These are phyloP conservation scores for Sanguinoderma infundibulare DNA, from an alignment of 1,284 basidiomycete genomes.

Conservation along the genomic window DNA sequence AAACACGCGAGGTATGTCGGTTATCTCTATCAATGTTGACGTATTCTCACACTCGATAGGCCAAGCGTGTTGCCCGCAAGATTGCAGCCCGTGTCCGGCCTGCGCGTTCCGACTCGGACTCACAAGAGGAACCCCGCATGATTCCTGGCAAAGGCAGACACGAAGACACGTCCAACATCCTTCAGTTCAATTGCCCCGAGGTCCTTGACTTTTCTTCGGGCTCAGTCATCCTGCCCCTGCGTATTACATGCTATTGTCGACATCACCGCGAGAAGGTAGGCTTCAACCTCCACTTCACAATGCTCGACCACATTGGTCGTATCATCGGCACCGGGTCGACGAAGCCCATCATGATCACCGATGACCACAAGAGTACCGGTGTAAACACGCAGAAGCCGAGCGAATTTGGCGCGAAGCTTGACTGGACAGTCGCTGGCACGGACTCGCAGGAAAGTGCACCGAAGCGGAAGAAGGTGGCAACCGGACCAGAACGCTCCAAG, in stretches of 20 bases:
- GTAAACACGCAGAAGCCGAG: constrained; percentile 36
- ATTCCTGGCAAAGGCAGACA: constrained; percentile 50
- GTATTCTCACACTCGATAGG: constrained; percentile 47
- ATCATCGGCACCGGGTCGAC: constrained; percentile 86
- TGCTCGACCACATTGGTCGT: constrained; percentile 83
- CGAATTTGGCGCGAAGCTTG: constrained; percentile 25
- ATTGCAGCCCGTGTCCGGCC: constrained; percentile 80
- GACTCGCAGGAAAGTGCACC: constrained; percentile 25
- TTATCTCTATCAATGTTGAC: constrained; percentile 11
- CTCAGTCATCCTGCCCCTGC: constrained; percentile 87
- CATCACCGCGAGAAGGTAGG: constrained; percentile 98
- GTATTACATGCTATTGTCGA: constrained; percentile 98
- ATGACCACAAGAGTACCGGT: constrained; percentile 91
- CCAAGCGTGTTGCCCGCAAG: constrained; percentile 87
- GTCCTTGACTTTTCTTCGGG: constrained; percentile 91
- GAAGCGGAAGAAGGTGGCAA: constrained; percentile 37
- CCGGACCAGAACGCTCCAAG: constrained; percentile 33
- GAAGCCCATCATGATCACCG: constrained; percentile 97
- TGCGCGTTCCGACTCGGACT: constrained; percentile 77
- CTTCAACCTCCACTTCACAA: constrained; percentile 91
- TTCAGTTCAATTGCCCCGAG: constrained; percentile 96
- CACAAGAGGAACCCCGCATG: constrained; percentile 54
- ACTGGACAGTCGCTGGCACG: constrained; percentile 27
- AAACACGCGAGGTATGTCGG: constrained; percentile 75
- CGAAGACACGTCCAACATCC: constrained; percentile 83